Evolutionary conservation across 2,329 filamentous ascomycete genomes (phyloP).

Genomic region (Teratosphaeria destructans): DNA sequence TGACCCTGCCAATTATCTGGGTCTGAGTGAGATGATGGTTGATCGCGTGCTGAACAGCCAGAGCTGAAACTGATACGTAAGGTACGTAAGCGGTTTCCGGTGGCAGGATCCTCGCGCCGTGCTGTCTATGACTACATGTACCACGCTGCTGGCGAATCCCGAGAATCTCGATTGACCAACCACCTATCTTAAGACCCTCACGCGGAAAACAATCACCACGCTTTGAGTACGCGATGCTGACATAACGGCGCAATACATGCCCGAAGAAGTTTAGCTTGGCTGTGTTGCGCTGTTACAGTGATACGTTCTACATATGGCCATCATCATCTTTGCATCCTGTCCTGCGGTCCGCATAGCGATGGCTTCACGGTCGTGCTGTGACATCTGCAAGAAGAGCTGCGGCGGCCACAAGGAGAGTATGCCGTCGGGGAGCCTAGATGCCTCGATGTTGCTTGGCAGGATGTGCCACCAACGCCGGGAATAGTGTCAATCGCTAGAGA

Average conservation of each 20-base stretch:
- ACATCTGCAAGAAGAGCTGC: background rate
- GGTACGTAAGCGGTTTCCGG: background rate
- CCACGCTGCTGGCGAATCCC: too few relatives aligned
- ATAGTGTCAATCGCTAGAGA: background rate
- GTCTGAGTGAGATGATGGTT: constrained; percentile 10
- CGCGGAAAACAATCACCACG: too few relatives aligned
- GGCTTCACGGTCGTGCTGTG: background rate
- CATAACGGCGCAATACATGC: background rate
- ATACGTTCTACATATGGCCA: background rate
- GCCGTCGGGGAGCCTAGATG: background rate
- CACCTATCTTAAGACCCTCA: too few relatives aligned
- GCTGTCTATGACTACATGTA: too few relatives aligned
- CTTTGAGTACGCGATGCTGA: too few relatives aligned
- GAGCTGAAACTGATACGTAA: background rate
- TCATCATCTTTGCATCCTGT: too few relatives aligned
- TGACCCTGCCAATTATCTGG: constrained; percentile 16
- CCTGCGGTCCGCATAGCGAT: too few relatives aligned
- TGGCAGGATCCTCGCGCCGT: too few relatives aligned
- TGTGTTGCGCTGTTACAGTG: background rate
- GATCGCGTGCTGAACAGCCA: constrained; percentile 7
- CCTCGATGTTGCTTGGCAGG: background rate
- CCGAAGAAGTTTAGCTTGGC: background rate
- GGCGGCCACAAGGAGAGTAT: background rate
- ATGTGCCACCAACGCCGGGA: background rate
- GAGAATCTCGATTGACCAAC: too few relatives aligned